Evolutionary conservation across 331 rosid species (phyloP).

Genomic region (Quercus lobata): DNA sequence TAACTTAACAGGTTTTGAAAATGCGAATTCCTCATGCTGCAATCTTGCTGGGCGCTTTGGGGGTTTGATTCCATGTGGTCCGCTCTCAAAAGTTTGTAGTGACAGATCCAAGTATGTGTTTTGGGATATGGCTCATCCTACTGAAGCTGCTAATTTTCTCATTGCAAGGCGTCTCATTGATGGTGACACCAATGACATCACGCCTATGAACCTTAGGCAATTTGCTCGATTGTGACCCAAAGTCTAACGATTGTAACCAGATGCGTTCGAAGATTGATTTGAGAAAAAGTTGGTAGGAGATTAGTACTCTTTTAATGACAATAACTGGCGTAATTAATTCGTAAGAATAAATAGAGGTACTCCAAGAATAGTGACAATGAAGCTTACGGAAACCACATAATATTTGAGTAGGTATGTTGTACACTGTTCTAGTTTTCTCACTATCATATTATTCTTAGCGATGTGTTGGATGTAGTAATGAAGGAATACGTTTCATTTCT

Average conservation of each 20-base stretch:
- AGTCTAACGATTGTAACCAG: neutral
- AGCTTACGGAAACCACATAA: too few relatives aligned
- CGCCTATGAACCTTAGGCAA: conserved; percentile 44
- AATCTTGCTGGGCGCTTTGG: conserved; percentile 44
- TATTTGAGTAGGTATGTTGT: too few relatives aligned
- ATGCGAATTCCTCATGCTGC: conserved; percentile 49
- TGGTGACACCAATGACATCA: conserved; percentile 36
- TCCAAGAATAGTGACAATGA: too few relatives aligned
- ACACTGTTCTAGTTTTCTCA: too few relatives aligned
- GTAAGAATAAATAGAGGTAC: too few relatives aligned
- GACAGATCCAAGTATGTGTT: conserved; percentile 55
- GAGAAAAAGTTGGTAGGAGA: neutral
- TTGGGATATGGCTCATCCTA: conserved; percentile 66
- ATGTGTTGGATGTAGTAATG: neutral
- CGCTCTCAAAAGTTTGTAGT: conserved; percentile 39
- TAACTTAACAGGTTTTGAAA: conserved; percentile 39
- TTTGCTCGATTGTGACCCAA: conserved; percentile 25
- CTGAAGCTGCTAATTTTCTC: conserved; percentile 51
- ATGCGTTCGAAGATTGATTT: neutral
- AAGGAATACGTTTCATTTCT: neutral
- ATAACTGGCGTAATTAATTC: too few relatives aligned
- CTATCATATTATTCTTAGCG: too few relatives aligned
- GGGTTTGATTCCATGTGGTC: conserved; percentile 50
- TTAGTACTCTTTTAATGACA: neutral
- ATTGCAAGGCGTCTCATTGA: conserved; percentile 44